These are phyloP conservation scores for Umbelopsis sp. DNA, from an alignment of 192 early-diverging fungal genomes.

Conservation along the genomic window DNA sequence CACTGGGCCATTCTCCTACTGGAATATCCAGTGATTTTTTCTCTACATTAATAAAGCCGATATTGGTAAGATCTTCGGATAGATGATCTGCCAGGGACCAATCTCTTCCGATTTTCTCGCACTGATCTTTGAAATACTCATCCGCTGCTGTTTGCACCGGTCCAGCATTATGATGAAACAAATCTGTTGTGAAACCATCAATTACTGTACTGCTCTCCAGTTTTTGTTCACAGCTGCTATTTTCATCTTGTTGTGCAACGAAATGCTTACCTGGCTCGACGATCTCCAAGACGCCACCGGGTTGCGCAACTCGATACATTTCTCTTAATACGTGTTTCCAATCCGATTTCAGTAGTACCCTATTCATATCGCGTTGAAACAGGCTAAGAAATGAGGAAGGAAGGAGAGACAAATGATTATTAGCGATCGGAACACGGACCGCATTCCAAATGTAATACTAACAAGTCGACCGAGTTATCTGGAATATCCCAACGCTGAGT, in stretches of 20 bases:
- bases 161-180: slow-evolving; percentile 38
- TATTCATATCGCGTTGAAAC: slow-evolving; percentile 35
- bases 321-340: slow-evolving; percentile 31
- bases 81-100: slow-evolving; percentile 17
- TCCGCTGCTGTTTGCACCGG: slow-evolving; percentile 27
- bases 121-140: slow-evolving; percentile 20
- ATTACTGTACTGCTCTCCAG: neutral
- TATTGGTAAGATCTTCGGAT: neutral
- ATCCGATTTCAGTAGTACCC: slow-evolving; percentile 20
- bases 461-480: slow-evolving; percentile 38
- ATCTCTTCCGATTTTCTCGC: slow-evolving; percentile 23
- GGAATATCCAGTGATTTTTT: slow-evolving; percentile 36
- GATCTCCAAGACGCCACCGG: slow-evolving; percentile 34
- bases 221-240: neutral
- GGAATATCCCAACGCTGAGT: slow-evolving; percentile 30
- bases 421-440: no score
- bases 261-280: slow-evolving; percentile 25
- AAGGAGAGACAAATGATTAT: neutral
- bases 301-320: slow-evolving; percentile 34
- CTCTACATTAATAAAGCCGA: slow-evolving; percentile 26
- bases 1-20: slow-evolving; percentile 40
- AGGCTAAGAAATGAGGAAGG: slow-evolving; percentile 27
- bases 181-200: slow-evolving; percentile 23
- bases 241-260: neutral
- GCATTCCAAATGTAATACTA: slow-evolving; percentile 2